These are phyloP conservation scores for Cutaneotrichosporon sp. DNA, from an alignment of 1,284 basidiomycete genomes.

Conservation along the genomic window DNA sequence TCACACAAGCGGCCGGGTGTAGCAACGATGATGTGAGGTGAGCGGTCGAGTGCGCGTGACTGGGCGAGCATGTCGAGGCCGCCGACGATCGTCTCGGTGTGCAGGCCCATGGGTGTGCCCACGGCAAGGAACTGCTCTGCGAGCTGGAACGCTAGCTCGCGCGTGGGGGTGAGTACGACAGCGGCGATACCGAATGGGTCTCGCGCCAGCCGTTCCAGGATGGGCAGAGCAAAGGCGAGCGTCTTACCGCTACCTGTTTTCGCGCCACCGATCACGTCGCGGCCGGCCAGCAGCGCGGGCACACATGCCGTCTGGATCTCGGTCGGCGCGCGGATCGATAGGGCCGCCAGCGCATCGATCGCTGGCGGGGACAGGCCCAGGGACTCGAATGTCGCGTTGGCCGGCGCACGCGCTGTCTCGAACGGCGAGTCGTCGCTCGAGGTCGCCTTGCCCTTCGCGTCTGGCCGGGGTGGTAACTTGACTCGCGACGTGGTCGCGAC, in stretches of 20 bases:
- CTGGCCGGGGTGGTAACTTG: conserved; percentile 17
- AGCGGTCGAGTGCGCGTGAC: conserved; percentile 73
- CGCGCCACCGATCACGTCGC: conserved; percentile 93
- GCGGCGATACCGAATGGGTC: conserved; percentile 95
- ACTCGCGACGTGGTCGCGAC: conserved; percentile 26
- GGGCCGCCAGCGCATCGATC: conserved; percentile 63
- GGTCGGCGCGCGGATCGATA: conserved; percentile 83
- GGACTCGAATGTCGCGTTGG: conserved; percentile 61
- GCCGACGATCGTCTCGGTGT: conserved; percentile 85
- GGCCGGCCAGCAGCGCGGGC: conserved; percentile 72
- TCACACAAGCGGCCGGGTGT: conserved; percentile 95
- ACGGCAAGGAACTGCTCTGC: conserved; percentile 92
- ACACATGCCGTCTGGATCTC: conserved; percentile 87
- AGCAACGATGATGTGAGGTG: conserved; percentile 91
- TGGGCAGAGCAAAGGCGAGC: conserved; percentile 92
- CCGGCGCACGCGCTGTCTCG: conserved; percentile 58
- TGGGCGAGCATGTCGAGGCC: conserved; percentile 99
- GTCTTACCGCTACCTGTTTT: conserved; percentile 99
- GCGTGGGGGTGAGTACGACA: conserved; percentile 86
- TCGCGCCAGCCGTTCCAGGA: conserved; percentile 76
- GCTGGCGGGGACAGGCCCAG: conserved; percentile 72
- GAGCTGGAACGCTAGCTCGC: conserved; percentile 94
- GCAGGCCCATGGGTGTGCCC: conserved; percentile 71
- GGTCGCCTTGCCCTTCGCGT: conserved; percentile 14
- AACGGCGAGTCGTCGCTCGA: conserved; percentile 41